A percentile compares a stretch with the other conserved stretches of the same genome.
phyloP scores from a whole-genome alignment of 2,329 filamentous ascomycete genomes.

The Paecilomyces sp. region DNA sequence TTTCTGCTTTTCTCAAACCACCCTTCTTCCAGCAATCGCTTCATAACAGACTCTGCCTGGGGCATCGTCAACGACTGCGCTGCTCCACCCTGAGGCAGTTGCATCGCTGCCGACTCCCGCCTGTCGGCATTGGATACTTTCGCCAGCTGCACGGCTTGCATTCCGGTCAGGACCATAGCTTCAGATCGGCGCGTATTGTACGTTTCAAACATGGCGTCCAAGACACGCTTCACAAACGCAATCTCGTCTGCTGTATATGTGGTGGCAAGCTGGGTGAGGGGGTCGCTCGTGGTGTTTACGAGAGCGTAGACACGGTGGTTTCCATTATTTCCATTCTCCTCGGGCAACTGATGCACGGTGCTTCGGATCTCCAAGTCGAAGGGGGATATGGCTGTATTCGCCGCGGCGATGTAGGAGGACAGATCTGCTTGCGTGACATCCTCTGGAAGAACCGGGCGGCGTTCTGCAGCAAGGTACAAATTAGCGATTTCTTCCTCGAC shows the following conservation, averaged over 20 bases:
- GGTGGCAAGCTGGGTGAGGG: constrained; percentile 80
- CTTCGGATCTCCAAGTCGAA: constrained; percentile 86
- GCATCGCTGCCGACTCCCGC: constrained; percentile 40
- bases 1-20: constrained; percentile 73
- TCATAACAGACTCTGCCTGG: constrained; percentile 69
- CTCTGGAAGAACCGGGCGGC: constrained; percentile 44
- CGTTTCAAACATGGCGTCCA: constrained; percentile 87
- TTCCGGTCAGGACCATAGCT: constrained; percentile 71
- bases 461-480: constrained; percentile 23
- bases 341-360: constrained; percentile 58
- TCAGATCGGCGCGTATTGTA: constrained; percentile 76
- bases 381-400: constrained; percentile 65
- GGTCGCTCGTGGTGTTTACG: constrained; percentile 81
- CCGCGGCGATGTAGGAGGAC: constrained; percentile 58
- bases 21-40: constrained; percentile 64
- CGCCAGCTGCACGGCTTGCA: constrained; percentile 67
- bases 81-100: constrained; percentile 24
- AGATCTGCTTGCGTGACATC: constrained; percentile 65
- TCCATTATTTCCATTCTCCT: constrained; percentile 1
- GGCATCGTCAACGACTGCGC: constrained; percentile 59
- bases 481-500: not conserved
- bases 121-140: constrained; percentile 38
- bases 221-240: constrained; percentile 75
- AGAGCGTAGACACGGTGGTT: constrained; percentile 66
- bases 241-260: constrained; percentile 76